Percentiles rank a stretch among this genome's conserved stretches.
These are phyloP conservation scores for Exophiala aquamarina DNA, from an alignment of 2,329 filamentous ascomycete genomes.

Conservation along the genomic window DNA sequence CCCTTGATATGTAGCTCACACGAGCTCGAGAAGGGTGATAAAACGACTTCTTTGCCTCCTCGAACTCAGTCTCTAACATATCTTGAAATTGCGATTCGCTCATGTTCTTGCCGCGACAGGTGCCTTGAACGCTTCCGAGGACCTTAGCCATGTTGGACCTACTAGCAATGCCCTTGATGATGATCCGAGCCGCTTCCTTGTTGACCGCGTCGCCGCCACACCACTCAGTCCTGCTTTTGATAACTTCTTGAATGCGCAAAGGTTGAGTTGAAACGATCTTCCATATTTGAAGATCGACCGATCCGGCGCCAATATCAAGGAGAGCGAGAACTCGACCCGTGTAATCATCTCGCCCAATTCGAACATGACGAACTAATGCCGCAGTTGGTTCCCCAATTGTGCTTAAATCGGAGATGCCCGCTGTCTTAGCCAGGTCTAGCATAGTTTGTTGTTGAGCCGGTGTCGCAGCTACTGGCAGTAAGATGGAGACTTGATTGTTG, in stretches of 20 bases:
- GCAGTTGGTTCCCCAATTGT: background rate
- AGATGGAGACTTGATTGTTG: background rate
- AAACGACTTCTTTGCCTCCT: background rate
- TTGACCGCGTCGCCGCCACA: background rate
- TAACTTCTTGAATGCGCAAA: background rate
- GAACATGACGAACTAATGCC: background rate
- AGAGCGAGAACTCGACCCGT: background rate
- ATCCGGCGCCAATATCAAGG: background rate
- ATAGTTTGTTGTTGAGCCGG: background rate
- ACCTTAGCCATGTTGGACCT: too few species aligned
- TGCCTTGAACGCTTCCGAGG: too few species aligned
- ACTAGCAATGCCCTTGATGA: background rate
- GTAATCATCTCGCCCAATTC: background rate
- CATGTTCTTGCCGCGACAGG: too few species aligned
- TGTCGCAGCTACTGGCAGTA: background rate
- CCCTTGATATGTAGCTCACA: background rate
- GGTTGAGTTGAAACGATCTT: background rate
- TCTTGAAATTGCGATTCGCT: too few species aligned
- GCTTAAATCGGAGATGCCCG: background rate
- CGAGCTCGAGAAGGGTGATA: too few species aligned
- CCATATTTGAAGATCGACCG: background rate
- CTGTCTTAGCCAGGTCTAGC: background rate
- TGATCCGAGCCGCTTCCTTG: background rate
- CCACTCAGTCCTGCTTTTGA: background rate
- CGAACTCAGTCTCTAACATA: background rate